A percentile compares a stretch with the other conserved stretches of the same genome.
Conservation (phyloP, 2,329 filamentous ascomycete genomes). For the Gyromitra esculenta region DNA sequence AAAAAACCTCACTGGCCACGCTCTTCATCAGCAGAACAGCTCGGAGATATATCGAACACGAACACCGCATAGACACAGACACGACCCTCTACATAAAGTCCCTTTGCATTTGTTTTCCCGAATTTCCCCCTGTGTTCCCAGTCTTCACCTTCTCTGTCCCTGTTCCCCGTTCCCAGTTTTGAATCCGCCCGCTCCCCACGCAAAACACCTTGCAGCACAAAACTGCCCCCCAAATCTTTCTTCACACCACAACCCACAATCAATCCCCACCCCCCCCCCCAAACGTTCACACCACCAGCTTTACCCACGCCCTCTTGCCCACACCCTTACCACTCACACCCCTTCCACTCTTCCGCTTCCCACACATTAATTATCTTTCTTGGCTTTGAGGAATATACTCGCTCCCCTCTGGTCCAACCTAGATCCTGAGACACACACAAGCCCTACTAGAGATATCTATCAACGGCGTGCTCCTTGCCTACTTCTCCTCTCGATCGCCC, state of each 20-base stretch:
- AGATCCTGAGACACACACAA: conserved; percentile 52
- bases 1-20: conserved; percentile 42
- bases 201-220: conserved; percentile 47
- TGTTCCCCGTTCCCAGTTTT: conserved; percentile 52
- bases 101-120: conserved; percentile 50
- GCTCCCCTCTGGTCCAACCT: conserved; percentile 48
- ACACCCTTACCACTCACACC: conserved; percentile 46
- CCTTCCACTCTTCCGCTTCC: conserved; percentile 28
- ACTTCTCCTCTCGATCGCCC: conserved; percentile 52
- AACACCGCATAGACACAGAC: conserved; percentile 51
- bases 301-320: conserved; percentile 43
- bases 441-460: conserved; percentile 51
- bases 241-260: background rate
- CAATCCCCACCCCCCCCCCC: conserved; percentile 1
- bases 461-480: conserved; percentile 53
- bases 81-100: conserved; percentile 50
- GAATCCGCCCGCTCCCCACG: conserved; percentile 53
- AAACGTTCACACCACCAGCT: conserved; percentile 41
- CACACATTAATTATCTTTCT: conserved; percentile 34
- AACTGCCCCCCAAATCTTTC: conserved; percentile 36
- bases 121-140: conserved; percentile 45
- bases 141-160: conserved; percentile 43
- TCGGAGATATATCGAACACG: conserved; percentile 52
- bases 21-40: conserved; percentile 38
- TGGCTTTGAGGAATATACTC: conserved; percentile 44